Conservation (phyloP, 192 early-diverging fungal genomes). For the Backusella morwellensis region DNA sequence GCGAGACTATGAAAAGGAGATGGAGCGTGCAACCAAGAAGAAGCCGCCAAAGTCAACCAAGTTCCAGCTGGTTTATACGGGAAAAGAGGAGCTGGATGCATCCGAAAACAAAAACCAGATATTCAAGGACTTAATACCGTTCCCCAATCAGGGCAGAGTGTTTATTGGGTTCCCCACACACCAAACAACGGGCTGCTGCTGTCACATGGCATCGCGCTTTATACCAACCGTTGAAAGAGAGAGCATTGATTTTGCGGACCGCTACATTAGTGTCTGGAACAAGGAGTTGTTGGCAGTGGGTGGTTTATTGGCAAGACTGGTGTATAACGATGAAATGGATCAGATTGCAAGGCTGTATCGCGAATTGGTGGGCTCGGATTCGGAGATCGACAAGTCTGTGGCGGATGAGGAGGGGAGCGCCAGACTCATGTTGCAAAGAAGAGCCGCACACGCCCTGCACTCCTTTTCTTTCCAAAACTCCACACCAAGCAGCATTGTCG, state of each 20-base stretch:
- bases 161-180: constrained; percentile 92
- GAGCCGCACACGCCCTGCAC: constrained; percentile 63
- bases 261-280: constrained; percentile 76
- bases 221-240: constrained; percentile 95
- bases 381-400: constrained; percentile 30
- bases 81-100: constrained; percentile 75
- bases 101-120: constrained; percentile 57
- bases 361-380: constrained; percentile 38
- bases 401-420: constrained; percentile 41
- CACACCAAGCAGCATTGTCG: constrained; percentile 69
- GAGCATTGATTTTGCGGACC: constrained; percentile 86
- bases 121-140: constrained; percentile 74
- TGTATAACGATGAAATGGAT: constrained; percentile 77
- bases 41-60: constrained; percentile 67
- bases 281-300: constrained; percentile 73
- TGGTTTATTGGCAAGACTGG: constrained; percentile 67
- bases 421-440: constrained; percentile 51
- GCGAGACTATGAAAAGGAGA: constrained; percentile 58
- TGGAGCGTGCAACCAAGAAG: constrained; percentile 90
- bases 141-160: constrained; percentile 74
- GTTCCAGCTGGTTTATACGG: constrained; percentile 70
- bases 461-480: constrained; percentile 68
- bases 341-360: constrained; percentile 54
- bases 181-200: constrained; percentile 84
- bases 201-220: constrained; percentile 76